phyloP scores from a whole-genome alignment of 768 basidiomycete species.

The Mycena olivaceomarginata region DNA sequence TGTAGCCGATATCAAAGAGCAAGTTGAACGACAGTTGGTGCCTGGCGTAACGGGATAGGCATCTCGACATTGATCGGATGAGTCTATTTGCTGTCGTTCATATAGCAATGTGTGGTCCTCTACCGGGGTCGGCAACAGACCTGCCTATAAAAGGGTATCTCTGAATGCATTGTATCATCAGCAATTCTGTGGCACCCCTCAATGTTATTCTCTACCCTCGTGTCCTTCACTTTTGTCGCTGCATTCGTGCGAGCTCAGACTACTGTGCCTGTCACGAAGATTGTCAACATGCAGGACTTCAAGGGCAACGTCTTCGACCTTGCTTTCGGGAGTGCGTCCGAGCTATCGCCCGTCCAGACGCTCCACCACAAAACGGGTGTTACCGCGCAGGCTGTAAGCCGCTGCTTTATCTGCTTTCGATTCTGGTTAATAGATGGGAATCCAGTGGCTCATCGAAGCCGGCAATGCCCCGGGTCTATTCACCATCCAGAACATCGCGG shows the following conservation, averaged over 20 bases:
- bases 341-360: conserved; percentile 22
- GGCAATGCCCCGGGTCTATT: neutral
- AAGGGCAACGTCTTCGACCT: conserved; percentile 22
- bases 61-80: neutral
- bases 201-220: neutral
- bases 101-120: neutral
- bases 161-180: neutral
- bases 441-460: neutral
- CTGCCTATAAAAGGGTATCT: neutral
- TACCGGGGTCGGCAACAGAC: neutral
- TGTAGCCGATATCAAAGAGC: neutral
- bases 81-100: neutral
- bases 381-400: conserved; percentile 3
- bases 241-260: conserved; percentile 5
- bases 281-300: conserved; percentile 22
- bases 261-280: neutral
- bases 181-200: neutral
- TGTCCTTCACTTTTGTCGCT: neutral
- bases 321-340: neutral
- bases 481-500: conserved; percentile 4
- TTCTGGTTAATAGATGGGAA: neutral
- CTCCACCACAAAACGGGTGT: neutral
- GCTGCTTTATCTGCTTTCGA: neutral
- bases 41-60: neutral
- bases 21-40: neutral